Evolutionary conservation across 2,329 filamentous ascomycete species (phyloP).

Genomic region (Calonectria multiphialidica): DNA sequence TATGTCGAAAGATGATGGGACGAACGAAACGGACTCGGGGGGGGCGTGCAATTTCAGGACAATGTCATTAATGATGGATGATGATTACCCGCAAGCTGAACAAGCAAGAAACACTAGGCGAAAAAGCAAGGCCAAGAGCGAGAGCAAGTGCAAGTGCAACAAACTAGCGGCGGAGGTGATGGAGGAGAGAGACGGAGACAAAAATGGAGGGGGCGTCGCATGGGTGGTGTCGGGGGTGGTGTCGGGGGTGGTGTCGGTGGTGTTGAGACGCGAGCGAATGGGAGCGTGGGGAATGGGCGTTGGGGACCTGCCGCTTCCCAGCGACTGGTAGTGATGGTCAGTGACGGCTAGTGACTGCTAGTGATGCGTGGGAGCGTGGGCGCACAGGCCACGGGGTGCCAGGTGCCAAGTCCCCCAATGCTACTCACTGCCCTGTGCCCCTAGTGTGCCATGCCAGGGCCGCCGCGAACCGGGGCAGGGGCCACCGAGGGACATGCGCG

Average conservation of each 20-base stretch:
- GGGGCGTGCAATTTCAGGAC: slow-evolving; percentile 13
- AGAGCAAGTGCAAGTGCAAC: not conserved
- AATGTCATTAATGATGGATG: slow-evolving; percentile 11
- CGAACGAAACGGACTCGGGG: not conserved
- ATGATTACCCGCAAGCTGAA: not conserved
- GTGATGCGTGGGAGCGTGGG: not conserved
- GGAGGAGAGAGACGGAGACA: not conserved
- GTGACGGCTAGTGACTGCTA: too few species aligned
- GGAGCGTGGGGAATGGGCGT: slow-evolving; percentile 15
- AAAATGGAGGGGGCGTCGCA: slow-evolving; percentile 20
- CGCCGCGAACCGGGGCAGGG: slow-evolving; percentile 18
- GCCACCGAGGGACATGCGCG: slow-evolving; percentile 3
- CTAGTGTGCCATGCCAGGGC: slow-evolving; percentile 8
- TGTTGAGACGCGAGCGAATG: slow-evolving; percentile 24
- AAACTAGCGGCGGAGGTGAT: not conserved
- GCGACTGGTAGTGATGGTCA: too few species aligned
- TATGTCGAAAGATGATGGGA: not conserved
- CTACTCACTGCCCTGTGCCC: not conserved
- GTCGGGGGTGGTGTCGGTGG: not conserved
- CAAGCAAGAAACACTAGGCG: not conserved
- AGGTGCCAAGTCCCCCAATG: slow-evolving; percentile 3
- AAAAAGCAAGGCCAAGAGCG: not conserved
- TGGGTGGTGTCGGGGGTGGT: not conserved
- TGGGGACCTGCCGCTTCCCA: slow-evolving; percentile 19
- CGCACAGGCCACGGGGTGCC: slow-evolving; percentile 14